Conservation (phyloP, 176 grass and related monocot species). For the Panicum miliaceum region DNA sequence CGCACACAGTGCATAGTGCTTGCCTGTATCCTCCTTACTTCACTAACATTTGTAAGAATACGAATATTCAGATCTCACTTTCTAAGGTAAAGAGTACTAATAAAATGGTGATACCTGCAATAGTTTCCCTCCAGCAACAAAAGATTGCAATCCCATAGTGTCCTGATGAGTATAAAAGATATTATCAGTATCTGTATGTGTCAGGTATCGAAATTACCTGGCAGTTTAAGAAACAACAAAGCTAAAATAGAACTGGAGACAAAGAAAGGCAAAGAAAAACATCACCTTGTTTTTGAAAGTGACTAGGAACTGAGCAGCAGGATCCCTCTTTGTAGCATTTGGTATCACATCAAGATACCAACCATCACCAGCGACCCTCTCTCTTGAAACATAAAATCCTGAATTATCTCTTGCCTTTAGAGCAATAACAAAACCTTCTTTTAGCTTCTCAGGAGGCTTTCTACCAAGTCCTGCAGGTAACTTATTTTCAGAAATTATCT, state of each 20-base stretch:
- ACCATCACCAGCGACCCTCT: slow-evolving; percentile 59
- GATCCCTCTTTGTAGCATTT: slow-evolving; percentile 90
- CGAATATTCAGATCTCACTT: slow-evolving; percentile 1
- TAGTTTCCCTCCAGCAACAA: slow-evolving; percentile 82
- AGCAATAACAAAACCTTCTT: slow-evolving; percentile 85
- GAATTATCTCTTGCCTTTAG: slow-evolving; percentile 62
- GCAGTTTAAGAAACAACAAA: slow-evolving; percentile 27
- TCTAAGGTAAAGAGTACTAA: slow-evolving; percentile 19
- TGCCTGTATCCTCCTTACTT: background rate
- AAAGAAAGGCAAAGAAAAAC: slow-evolving; percentile 9
- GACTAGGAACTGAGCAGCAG: slow-evolving; percentile 87
- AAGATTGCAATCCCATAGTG: slow-evolving; percentile 81
- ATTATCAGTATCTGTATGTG: slow-evolving; percentile 32
- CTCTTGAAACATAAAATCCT: slow-evolving; percentile 84
- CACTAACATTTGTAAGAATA: background rate
- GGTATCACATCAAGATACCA: slow-evolving; percentile 87
- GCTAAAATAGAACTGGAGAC: background rate
- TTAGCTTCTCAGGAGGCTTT: slow-evolving; percentile 55
- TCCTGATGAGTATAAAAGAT: slow-evolving; percentile 57
- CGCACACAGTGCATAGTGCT: background rate
- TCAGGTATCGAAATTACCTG: slow-evolving; percentile 1
- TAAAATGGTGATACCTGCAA: slow-evolving; percentile 67
- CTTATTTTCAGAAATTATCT: slow-evolving; percentile 76
- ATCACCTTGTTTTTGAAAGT: slow-evolving; percentile 76
- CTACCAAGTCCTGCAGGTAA: slow-evolving; percentile 43